Evolutionary conservation across 1,284 basidiomycete genomes (phyloP).

Genomic region (Trametes versicolor): DNA sequence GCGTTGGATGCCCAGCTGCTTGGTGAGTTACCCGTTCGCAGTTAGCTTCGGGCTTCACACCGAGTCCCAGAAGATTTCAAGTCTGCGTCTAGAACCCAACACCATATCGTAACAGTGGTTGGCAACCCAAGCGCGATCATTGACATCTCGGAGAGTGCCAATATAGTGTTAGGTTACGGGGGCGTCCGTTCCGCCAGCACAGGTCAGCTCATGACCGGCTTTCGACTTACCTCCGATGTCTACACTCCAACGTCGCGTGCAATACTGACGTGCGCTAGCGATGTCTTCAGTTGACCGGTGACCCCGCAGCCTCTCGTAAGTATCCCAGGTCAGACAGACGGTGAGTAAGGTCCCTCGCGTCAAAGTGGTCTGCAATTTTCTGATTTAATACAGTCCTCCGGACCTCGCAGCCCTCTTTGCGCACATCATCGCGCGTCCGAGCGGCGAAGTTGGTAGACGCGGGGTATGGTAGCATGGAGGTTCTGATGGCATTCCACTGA

Average conservation of each 20-base stretch:
- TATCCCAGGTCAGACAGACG: background rate
- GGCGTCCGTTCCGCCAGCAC: background rate
- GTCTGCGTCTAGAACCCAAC: background rate
- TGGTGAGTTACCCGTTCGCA: background rate
- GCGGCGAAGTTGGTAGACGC: background rate
- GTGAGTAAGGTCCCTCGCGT: background rate
- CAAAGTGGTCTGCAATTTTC: background rate
- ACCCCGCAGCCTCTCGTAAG: background rate
- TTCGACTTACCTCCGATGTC: background rate
- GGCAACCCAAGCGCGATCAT: constrained; percentile 1
- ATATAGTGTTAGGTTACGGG: background rate
- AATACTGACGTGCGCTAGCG: background rate
- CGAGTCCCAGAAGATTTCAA: background rate
- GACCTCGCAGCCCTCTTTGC: background rate
- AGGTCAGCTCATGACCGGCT: too few species aligned
- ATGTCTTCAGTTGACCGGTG: background rate
- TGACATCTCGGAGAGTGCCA: background rate
- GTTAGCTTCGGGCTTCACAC: background rate
- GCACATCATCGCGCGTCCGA: constrained; percentile 1
- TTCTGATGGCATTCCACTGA: constrained; percentile 3
- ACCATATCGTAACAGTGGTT: background rate
- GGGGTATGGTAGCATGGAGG: background rate
- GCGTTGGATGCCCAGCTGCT: background rate
- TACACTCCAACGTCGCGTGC: background rate
- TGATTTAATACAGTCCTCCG: background rate